Evolutionary conservation across 2,329 filamentous ascomycete genomes (phyloP).

Genomic region (Nannizziopsis arthrosporioides): DNA sequence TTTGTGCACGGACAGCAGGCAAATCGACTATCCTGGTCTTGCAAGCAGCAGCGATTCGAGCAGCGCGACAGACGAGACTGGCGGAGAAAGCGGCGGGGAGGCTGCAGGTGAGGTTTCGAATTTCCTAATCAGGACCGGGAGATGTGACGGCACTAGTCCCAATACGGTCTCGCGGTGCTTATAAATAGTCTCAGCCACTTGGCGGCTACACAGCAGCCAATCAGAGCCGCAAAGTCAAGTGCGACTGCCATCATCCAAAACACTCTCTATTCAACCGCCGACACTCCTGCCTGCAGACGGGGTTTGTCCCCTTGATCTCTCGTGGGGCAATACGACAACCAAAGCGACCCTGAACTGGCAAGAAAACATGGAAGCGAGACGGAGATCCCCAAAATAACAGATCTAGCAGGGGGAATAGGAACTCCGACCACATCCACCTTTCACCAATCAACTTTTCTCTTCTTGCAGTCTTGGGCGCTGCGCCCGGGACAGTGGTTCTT

Average conservation of each 20-base stretch:
- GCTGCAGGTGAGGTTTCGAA: conserved; percentile 7
- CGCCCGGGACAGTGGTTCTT: too few species aligned
- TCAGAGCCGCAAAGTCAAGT: not conserved
- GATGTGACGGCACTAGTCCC: not conserved
- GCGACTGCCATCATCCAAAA: not conserved
- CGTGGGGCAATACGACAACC: too few species aligned
- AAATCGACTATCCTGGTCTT: not conserved
- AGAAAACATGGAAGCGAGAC: too few species aligned
- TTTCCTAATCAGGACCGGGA: conserved; percentile 6
- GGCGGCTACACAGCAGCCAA: not conserved
- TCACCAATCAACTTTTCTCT: too few species aligned
- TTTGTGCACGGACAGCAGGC: not conserved
- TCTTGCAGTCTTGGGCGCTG: too few species aligned
- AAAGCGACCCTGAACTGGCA: too few species aligned
- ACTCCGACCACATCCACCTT: too few species aligned
- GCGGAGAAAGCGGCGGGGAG: not conserved
- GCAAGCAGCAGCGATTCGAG: too few species aligned
- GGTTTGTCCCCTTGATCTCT: too few species aligned
- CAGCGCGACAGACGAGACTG: not conserved
- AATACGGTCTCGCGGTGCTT: not conserved
- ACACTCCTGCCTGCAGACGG: too few species aligned
- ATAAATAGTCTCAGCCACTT: conserved; percentile 2
- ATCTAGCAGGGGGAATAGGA: too few species aligned
- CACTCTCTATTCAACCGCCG: not conserved
- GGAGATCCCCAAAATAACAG: too few species aligned